These are phyloP conservation scores for Camellia japonica DNA, from an alignment of 148 eudicot species.

Conservation along the genomic window DNA sequence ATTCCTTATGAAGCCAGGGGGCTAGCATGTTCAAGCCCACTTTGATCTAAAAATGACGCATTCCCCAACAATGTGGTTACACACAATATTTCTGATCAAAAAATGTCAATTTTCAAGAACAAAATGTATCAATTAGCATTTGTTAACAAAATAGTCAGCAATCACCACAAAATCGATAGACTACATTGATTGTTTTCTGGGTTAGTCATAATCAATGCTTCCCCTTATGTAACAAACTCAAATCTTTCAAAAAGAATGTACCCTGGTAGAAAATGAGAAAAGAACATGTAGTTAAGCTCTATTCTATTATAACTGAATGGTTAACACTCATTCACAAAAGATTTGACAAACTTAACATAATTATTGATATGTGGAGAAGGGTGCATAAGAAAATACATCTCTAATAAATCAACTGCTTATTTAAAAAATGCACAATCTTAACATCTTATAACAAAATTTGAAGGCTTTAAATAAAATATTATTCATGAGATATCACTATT, in stretches of 20 bases:
- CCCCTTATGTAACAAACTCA: constrained; percentile 18
- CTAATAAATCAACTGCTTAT: neutral
- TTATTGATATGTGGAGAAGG: neutral
- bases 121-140: constrained; percentile 96
- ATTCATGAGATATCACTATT: neutral
- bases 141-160: constrained; percentile 58
- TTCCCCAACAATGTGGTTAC: constrained; percentile 97
- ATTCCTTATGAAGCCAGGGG: constrained; percentile 92
- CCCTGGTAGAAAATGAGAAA: neutral
- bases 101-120: constrained; percentile 95
- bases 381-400: neutral
- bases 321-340: neutral
- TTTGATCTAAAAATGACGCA: constrained; percentile 98
- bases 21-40: constrained; percentile 98
- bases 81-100: constrained; percentile 99
- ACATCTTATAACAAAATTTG: neutral
- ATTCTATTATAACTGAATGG: neutral
- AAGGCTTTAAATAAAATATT: neutral
- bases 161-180: constrained; percentile 69
- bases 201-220: constrained; percentile 44
- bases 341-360: constrained; percentile 1
- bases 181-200: constrained; percentile 31
- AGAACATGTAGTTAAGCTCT: constrained; percentile 6
- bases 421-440: neutral
- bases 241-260: constrained; percentile 5